A percentile compares a stretch with the other conserved stretches of the same genome.
Evolutionary conservation across 345 rosid genomes (phyloP).

Genomic region (Citrus hindsii): DNA sequence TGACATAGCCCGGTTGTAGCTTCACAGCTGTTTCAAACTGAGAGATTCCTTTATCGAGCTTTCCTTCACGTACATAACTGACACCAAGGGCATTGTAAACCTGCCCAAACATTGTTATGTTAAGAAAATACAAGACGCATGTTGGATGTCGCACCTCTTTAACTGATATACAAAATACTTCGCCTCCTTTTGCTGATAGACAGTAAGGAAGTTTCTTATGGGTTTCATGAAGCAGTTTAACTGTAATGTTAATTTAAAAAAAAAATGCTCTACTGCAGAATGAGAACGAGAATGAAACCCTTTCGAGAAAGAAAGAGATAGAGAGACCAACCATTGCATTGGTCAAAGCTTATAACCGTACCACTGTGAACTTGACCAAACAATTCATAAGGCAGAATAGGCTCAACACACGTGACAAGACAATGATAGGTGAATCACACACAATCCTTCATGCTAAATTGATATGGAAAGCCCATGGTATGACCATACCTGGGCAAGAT

Average conservation of each 20-base stretch:
- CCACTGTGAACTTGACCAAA: neutral
- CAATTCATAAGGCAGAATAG: neutral
- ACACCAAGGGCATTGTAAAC: conserved; percentile 74
- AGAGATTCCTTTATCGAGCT: conserved; percentile 77
- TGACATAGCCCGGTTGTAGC: conserved; percentile 91
- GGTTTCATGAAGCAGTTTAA: too few relatives aligned
- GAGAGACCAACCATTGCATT: neutral
- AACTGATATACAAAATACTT: neutral
- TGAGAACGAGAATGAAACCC: neutral
- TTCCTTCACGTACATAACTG: conserved; percentile 66
- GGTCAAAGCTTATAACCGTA: neutral
- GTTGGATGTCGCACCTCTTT: neutral
- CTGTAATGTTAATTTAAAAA: too few relatives aligned
- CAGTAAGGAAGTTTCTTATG: neutral
- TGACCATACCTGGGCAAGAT: conserved; percentile 85
- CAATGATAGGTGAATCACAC: neutral
- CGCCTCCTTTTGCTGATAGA: neutral
- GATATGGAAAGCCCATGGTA: neutral
- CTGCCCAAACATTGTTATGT: conserved; percentile 21
- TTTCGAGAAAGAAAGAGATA: neutral
- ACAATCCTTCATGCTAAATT: neutral
- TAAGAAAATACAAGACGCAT: neutral
- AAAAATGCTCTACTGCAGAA: too few relatives aligned
- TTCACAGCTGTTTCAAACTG: conserved; percentile 87
- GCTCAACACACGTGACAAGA: neutral